Evolutionary conservation across 208 protist genomes (phyloP), one percentile per base, ranked within the genome.

Genomic region (Zelonia costaricensis): DNA sequence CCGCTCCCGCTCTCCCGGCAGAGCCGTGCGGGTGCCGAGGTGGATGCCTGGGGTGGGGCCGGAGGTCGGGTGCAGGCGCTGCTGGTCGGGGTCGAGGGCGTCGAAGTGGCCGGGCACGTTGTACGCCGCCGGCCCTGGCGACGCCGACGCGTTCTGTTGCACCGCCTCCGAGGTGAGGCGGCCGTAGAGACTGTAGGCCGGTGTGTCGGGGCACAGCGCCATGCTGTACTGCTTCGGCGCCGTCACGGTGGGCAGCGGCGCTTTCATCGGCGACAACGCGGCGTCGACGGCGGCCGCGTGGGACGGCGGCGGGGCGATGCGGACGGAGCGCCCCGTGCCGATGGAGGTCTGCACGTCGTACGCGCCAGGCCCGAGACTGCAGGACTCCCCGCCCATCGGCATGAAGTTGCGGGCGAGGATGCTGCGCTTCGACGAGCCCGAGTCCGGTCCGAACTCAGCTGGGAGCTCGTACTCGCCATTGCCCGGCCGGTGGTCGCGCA

Each of bases 181-280:
- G 36, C 72, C 65, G 53, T 84, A 81, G 15, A 93, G 71, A 39
- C 81, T 86, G 69, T 82, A 93, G 15, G 77, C 58, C 39, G 86
- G 86, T 23, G 80, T 80, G 60, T 86, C 76, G 20, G 86, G 80
- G 36, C 20, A 55, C 30, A 84, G 66, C 4, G 84, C 81, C 73
- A 89, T 80, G 66, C 78, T 89, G 72, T 89, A 86, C 64, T 88
- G 77, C 68, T 89, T 92, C 35, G 82, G 72, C 15, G 70, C 43
- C 20, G 31, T 33, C 15, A 40, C 39, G 28, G 30, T 20, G 12
- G 47, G 31, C 23, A 23, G 54, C 35, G 43, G 4, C 38, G 10
- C n/a, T 4, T 44, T 51, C 1, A 54, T 38, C 10, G 18, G 36
- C 20, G 40, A 13, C 1, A 55, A 43, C 22, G 51, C 20, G 12